Conservation (phyloP, 768 basidiomycete species). For the Trametes cubensis region DNA sequence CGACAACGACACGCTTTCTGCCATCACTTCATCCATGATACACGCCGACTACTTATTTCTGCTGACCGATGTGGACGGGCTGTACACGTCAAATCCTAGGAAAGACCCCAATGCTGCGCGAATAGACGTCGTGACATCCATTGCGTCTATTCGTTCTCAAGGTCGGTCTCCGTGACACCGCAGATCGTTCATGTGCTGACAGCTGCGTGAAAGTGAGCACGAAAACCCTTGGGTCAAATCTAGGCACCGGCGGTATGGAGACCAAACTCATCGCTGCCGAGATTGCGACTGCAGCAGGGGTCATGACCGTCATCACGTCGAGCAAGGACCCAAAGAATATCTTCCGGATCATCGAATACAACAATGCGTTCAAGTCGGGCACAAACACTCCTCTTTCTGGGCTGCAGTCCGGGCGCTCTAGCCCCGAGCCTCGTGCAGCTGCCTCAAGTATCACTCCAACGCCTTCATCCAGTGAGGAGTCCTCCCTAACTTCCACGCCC, state of each 20-base stretch:
- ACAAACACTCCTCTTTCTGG: constrained; percentile 40
- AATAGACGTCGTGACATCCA: constrained; percentile 82
- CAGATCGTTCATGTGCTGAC: not conserved
- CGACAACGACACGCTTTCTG: constrained; percentile 97
- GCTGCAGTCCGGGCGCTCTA: constrained; percentile 30
- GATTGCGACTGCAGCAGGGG: constrained; percentile 93
- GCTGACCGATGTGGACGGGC: constrained; percentile 92
- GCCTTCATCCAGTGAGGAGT: constrained; percentile 4
- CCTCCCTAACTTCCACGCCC: constrained; percentile 14
- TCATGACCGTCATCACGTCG: constrained; percentile 87
- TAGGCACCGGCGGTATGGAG: constrained; percentile 99
- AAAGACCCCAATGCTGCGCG: constrained; percentile 82
- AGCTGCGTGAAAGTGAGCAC: constrained; percentile 71
- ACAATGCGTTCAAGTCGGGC: constrained; percentile 47
- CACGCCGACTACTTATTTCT: constrained; percentile 98
- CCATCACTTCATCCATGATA: constrained; percentile 96
- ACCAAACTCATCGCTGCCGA: constrained; percentile 99
- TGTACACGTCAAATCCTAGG: constrained; percentile 95
- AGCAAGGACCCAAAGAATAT: constrained; percentile 79
- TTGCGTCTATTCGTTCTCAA: constrained; percentile 77
- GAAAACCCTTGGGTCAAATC: constrained; percentile 84
- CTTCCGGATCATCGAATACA: constrained; percentile 80
- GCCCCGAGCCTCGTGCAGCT: constrained; percentile 17
- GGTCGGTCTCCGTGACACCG: constrained; percentile 47
- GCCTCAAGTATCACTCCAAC: constrained; percentile 19